A percentile compares a stretch with the other conserved stretches of the same genome.
phyloP scores from a whole-genome alignment of 2,329 filamentous ascomycete species.

The Cercospora berteroae region DNA sequence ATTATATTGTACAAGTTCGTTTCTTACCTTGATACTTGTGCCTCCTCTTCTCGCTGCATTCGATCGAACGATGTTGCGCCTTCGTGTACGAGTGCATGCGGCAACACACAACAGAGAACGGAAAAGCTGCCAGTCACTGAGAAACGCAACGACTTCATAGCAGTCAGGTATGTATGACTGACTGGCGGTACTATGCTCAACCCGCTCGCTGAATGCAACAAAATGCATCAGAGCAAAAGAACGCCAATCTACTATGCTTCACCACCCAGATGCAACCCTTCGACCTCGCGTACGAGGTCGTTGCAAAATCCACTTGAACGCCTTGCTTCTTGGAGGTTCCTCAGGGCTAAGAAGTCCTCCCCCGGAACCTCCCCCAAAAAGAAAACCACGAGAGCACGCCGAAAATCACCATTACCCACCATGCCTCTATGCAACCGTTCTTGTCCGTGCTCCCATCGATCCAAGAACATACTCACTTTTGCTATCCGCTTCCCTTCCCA shows the following conservation, averaged over 20 bases:
- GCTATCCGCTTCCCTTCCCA: neutral
- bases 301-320: neutral
- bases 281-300: neutral
- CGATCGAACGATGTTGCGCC: no score
- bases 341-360: neutral
- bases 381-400: neutral
- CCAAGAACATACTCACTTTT: slow-evolving; percentile 1
- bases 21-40: neutral
- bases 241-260: neutral
- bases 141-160: neutral
- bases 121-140: neutral
- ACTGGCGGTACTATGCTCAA: neutral
- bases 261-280: neutral
- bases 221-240: neutral
- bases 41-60: neutral
- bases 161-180: neutral
- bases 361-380: neutral
- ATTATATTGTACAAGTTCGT: neutral
- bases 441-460: neutral
- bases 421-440: neutral
- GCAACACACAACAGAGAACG: no score
- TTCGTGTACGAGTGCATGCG: no score
- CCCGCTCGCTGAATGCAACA: neutral
- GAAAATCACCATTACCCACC: neutral
- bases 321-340: slow-evolving; percentile 4